Evolutionary conservation across 257 asterid genomes (phyloP).

Genomic region (Prunella vulgaris): DNA sequence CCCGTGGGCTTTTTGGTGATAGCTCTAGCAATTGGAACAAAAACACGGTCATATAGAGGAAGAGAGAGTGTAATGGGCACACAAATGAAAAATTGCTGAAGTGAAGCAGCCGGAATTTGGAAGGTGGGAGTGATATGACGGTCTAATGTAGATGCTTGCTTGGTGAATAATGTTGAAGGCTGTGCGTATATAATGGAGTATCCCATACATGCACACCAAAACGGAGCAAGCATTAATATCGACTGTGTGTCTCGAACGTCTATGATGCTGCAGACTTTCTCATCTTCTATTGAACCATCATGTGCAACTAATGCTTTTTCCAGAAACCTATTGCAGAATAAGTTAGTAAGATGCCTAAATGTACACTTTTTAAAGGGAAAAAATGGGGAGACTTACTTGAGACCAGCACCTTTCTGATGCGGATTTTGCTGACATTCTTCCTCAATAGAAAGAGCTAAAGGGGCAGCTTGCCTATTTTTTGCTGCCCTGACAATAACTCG

Average conservation of each 20-base stretch:
- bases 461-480: slow-evolving; percentile 17
- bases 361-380: too few species aligned
- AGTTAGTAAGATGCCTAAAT: too few species aligned
- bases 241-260: slow-evolving; percentile 33
- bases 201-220: slow-evolving; percentile 46
- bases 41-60: slow-evolving; percentile 39
- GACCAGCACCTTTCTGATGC: slow-evolving; percentile 9
- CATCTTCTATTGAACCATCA: too few species aligned
- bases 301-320: slow-evolving; percentile 31
- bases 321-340: slow-evolving; percentile 31
- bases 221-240: slow-evolving; percentile 36
- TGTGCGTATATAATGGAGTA: slow-evolving; percentile 39
- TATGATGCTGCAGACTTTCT: slow-evolving; percentile 6
- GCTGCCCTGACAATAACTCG: slow-evolving; percentile 25
- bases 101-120: slow-evolving; percentile 43
- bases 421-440: neutral
- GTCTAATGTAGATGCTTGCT: slow-evolving; percentile 47
- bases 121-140: slow-evolving; percentile 27
- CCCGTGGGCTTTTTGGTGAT: slow-evolving; percentile 39
- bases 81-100: slow-evolving; percentile 28
- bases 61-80: slow-evolving; percentile 21
- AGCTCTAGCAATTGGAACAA: slow-evolving; percentile 35
- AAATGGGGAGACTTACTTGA: slow-evolving; percentile 28
- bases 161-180: slow-evolving; percentile 40
- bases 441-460: neutral